Percentiles rank a stretch among this genome's conserved stretches.
phyloP scores from a whole-genome alignment of 108 stramenopile species.

The Schizochytrium sp. region DNA sequence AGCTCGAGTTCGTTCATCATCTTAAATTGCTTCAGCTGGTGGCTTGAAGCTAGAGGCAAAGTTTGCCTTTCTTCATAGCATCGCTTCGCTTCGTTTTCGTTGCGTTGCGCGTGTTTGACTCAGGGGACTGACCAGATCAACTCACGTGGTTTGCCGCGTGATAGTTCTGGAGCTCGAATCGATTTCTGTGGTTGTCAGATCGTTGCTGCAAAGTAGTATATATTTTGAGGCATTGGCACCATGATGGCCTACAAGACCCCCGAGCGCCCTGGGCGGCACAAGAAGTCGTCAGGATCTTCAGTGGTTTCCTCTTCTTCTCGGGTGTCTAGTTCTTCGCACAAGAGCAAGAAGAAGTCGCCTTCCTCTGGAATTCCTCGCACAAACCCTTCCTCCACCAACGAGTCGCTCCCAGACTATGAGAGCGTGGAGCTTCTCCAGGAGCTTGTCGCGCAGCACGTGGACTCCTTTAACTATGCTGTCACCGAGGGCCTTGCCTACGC shows the following conservation, averaged over 20 bases:
- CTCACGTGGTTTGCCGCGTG: too few species aligned
- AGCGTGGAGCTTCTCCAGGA: conserved; percentile 46
- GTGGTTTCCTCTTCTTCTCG: not conserved
- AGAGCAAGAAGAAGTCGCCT: not conserved
- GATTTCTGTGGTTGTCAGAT: too few species aligned
- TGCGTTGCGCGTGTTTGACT: too few species aligned
- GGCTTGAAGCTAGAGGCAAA: too few species aligned
- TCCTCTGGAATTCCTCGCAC: not conserved
- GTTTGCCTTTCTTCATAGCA: too few species aligned
- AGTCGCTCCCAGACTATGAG: conserved; percentile 45
- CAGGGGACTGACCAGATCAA: too few species aligned
- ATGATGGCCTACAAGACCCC: conserved; percentile 47
- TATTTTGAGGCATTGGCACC: too few species aligned
- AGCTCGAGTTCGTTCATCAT: too few species aligned
- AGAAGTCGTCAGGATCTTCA: not conserved
- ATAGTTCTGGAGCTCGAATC: too few species aligned
- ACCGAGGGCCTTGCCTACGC: conserved; percentile 48
- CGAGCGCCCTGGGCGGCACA: not conserved
- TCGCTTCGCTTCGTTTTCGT: too few species aligned
- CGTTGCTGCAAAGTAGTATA: too few species aligned
- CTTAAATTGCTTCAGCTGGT: too few species aligned
- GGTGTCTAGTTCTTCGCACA: not conserved
- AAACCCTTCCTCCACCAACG: conserved; percentile 45
- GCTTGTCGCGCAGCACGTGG: conserved; percentile 74
- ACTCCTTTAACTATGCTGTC: conserved; percentile 68